These are phyloP conservation scores for Firmiana major DNA, from an alignment of 345 rosid genomes.

Conservation along the genomic window DNA sequence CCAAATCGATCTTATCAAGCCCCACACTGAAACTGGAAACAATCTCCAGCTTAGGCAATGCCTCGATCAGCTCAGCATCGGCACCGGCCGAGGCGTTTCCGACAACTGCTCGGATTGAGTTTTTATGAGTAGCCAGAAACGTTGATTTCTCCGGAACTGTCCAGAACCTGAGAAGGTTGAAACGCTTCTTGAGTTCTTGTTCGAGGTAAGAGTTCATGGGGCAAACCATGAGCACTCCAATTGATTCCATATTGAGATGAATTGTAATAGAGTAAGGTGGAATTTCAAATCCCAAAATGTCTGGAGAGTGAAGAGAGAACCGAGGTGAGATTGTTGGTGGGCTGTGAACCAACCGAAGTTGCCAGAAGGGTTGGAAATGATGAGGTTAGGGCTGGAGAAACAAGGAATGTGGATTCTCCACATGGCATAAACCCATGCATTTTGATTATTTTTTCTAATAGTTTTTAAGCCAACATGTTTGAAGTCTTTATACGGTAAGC, in stretches of 20 bases:
- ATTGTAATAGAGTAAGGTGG: background rate
- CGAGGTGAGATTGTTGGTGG: too few relatives aligned
- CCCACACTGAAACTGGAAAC: slow-evolving; percentile 62
- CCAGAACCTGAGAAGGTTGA: slow-evolving; percentile 47
- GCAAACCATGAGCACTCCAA: slow-evolving; percentile 49
- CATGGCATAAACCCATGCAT: too few relatives aligned
- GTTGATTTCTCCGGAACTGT: slow-evolving; percentile 21
- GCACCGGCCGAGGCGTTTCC: slow-evolving; percentile 43
- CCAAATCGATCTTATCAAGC: slow-evolving; percentile 54
- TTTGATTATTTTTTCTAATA: too few relatives aligned
- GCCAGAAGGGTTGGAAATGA: background rate
- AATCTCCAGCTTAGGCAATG: slow-evolving; percentile 54
- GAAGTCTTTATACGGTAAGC: too few relatives aligned
- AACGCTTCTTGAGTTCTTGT: slow-evolving; percentile 41
- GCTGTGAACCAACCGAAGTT: too few relatives aligned
- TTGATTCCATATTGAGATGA: slow-evolving; percentile 29
- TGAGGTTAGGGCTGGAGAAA: background rate
- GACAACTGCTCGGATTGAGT: slow-evolving; percentile 44
- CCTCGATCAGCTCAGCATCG: slow-evolving; percentile 47
- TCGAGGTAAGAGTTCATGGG: slow-evolving; percentile 55
- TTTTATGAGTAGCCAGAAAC: slow-evolving; percentile 29
- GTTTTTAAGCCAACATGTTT: too few relatives aligned
- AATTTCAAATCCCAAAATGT: background rate
- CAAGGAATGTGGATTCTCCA: background rate
- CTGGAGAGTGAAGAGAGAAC: background rate